A percentile compares a stretch with the other conserved stretches of the same genome.
Evolutionary conservation across 116 monocot genomes (phyloP).

Genomic region (Papilionanthe hybrid): DNA sequence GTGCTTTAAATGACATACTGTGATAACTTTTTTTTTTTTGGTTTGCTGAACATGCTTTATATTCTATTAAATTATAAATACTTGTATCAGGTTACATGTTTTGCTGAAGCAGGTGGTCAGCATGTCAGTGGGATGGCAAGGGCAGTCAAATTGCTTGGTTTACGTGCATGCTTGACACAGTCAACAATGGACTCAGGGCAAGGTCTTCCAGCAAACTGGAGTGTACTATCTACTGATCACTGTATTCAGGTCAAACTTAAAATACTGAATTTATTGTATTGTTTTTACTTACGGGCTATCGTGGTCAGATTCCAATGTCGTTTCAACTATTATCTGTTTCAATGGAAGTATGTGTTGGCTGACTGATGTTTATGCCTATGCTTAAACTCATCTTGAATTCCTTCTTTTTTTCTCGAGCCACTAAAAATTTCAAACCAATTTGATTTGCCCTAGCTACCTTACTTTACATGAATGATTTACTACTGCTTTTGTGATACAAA

Average conservation of each 20-base stretch:
- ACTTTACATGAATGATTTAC: too few species aligned
- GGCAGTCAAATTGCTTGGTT: conserved; percentile 68
- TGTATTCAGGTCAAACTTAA: conserved; percentile 59
- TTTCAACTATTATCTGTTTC: not conserved
- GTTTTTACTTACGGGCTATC: not conserved
- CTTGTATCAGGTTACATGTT: conserved; percentile 75
- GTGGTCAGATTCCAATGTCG: not conserved
- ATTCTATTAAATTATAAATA: not conserved
- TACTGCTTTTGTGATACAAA: too few species aligned
- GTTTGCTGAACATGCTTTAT: not conserved
- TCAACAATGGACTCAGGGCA: conserved; percentile 88
- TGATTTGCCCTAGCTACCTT: too few species aligned
- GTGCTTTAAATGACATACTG: not conserved
- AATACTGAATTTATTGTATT: not conserved
- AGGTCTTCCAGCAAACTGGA: conserved; percentile 69
- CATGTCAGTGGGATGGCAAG: conserved; percentile 78
- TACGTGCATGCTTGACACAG: conserved; percentile 76
- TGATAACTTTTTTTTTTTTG: not conserved
- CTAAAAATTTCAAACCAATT: too few species aligned
- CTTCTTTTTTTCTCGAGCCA: too few species aligned
- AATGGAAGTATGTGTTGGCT: too few species aligned
- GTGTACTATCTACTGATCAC: conserved; percentile 40
- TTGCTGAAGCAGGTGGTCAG: conserved; percentile 94
- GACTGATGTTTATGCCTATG: too few species aligned
- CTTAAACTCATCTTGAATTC: too few species aligned